Conservation (phyloP, 2,329 filamentous ascomycete species). For the Magnaporthales sp. region DNA sequence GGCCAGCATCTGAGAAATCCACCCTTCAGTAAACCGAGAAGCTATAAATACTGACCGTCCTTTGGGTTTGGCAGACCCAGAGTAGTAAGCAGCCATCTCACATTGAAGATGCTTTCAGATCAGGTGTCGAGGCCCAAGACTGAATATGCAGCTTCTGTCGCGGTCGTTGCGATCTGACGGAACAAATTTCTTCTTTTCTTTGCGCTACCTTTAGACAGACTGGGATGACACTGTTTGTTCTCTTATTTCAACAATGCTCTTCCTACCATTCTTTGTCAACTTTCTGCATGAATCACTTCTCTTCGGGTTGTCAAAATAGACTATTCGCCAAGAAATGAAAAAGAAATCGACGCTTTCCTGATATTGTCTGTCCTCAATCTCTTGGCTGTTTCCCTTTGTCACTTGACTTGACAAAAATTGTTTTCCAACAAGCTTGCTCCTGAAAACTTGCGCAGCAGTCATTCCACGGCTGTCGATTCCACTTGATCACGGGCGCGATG, state of each 20-base stretch:
- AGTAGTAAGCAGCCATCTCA: not conserved
- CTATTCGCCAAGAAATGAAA: not conserved
- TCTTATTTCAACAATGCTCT: not conserved
- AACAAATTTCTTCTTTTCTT: not conserved
- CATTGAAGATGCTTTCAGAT: not conserved
- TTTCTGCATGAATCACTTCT: not conserved
- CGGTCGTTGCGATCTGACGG: not conserved
- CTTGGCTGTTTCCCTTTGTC: not conserved
- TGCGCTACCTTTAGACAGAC: not conserved
- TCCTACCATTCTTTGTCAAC: not conserved
- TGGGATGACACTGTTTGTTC: not conserved
- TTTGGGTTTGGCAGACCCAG: not conserved
- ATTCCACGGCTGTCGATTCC: no score
- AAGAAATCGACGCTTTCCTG: not conserved
- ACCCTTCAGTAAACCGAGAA: not conserved
- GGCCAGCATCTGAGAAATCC: not conserved
- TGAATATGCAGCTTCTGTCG: not conserved
- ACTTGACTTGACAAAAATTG: not conserved
- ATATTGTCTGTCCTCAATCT: not conserved
- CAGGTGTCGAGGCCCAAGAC: not conserved
- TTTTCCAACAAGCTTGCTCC: no score
- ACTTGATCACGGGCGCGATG: no score
- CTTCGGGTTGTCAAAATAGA: not conserved
- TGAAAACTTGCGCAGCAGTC: no score
- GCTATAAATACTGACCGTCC: not conserved